Evolutionary conservation across 2,329 filamentous ascomycete species (phyloP).

Genomic region (Neofusicoccum parvum): DNA sequence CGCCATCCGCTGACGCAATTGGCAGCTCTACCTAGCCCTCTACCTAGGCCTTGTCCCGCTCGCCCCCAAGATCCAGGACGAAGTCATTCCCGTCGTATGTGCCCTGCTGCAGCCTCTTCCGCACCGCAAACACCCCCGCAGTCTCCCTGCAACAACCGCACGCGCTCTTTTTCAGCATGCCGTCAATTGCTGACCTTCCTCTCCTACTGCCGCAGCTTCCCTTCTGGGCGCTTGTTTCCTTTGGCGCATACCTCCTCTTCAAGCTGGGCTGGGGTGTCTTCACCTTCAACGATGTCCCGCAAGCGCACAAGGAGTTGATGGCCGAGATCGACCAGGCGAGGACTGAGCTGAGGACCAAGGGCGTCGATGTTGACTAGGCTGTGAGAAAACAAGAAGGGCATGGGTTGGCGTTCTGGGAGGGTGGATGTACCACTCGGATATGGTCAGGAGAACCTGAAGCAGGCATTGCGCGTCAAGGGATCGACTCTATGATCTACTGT

Average conservation of each 20-base stretch:
- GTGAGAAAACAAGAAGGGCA: background rate
- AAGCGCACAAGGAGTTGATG: constrained; percentile 88
- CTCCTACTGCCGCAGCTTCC: constrained; percentile 66
- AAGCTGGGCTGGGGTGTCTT: constrained; percentile 90
- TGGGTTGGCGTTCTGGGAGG: constrained; percentile 3
- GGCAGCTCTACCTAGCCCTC: constrained; percentile 82
- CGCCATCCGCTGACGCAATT: background rate
- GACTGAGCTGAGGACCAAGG: constrained; percentile 70
- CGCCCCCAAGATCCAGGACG: constrained; percentile 73
- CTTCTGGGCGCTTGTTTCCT: constrained; percentile 87
- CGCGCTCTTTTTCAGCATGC: background rate
- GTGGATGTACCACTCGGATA: background rate
- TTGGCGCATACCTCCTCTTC: constrained; percentile 89
- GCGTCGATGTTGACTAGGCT: constrained; percentile 73
- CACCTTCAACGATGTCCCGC: constrained; percentile 94
- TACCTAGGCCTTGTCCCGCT: constrained; percentile 83
- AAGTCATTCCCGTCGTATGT: constrained; percentile 88
- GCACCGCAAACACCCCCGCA: background rate
- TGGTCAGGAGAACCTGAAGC: background rate
- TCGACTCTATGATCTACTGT: constrained; percentile 4
- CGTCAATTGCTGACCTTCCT: constrained; percentile 9
- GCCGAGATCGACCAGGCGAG: constrained; percentile 78
- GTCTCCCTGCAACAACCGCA: constrained; percentile 18
- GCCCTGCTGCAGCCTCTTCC: background rate
- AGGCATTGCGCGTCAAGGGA: background rate